Evolutionary conservation across 108 stramenopile species (phyloP), one percentile per base, ranked within the genome.

Genomic region (Pseudonitzschia delicatissima): DNA sequence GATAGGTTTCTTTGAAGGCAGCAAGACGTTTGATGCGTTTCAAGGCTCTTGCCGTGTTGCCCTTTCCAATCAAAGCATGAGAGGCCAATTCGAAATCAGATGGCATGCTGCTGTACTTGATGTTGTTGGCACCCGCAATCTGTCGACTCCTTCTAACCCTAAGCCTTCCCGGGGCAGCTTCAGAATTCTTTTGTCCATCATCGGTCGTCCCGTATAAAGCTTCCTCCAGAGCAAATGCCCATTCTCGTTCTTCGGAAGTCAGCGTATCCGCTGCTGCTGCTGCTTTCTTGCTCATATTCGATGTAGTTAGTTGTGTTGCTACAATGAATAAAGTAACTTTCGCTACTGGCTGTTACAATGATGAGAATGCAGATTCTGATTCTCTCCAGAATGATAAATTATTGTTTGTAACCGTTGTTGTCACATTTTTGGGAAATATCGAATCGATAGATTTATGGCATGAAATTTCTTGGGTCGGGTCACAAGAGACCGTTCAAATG

Each of bases 41-140:
- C 8, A 70, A 8, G 2, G 48, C 59, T 34, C 51, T 61, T 0
- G 33, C 9, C 0, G 49, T 42, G 28, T 57, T 7, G 0, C 35
- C 58, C 36, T 70, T 70, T 0, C 60, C 59, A 5, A 48, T 40
- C 12, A 70, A 20, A 8, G 69, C 69, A 51, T 70, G 69, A 18
- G 57, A 39, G 0, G 60, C 69, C 32, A 70, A 25, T 28, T 70
- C 69, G 17, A 45, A 70, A 21, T 70, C 69, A 4, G 52, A 57
- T 8, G 59, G 57, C 28, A 33, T 58, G 2, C 57, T 32, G 34
- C 18, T 23, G 2, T 2, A 25, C 23, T 32, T 5, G n/a, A 1
- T 51, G 5, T 3, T 1, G 9, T 40, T 40, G 39, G 13, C 12
- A 12, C 13, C n/a, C n/a, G n/a, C n/a, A 12, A 13, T 40, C 13